These are phyloP conservation scores for Pseudogymnoascus sp. DNA, from an alignment of 2,329 filamentous ascomycete species.

Conservation along the genomic window DNA sequence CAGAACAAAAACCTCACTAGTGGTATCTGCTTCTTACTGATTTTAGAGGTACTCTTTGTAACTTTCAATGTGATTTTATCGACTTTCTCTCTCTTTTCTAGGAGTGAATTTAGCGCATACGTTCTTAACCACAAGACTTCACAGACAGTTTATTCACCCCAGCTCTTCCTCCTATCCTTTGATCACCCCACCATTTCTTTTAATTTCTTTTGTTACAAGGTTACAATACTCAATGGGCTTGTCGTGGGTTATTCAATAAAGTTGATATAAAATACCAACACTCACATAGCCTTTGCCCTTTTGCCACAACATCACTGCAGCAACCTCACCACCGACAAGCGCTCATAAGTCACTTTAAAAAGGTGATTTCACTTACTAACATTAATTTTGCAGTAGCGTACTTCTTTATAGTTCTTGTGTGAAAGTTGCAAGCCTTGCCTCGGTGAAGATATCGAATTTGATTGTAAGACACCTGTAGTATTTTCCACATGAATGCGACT, in stretches of 20 bases:
- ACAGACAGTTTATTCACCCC: neutral
- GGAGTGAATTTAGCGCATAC: neutral
- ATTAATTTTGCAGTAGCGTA: neutral
- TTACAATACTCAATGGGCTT: neutral
- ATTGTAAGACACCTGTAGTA: neutral
- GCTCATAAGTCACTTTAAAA: neutral
- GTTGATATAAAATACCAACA: neutral
- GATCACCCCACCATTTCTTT: neutral
- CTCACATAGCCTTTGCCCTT: neutral
- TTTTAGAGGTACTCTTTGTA: neutral
- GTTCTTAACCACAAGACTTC: neutral
- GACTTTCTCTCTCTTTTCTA: neutral
- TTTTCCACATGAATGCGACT: neutral
- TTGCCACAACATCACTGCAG: neutral
- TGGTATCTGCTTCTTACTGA: neutral
- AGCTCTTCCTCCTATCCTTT: neutral
- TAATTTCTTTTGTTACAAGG: neutral
- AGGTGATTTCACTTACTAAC: neutral
- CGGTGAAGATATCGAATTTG: neutral
- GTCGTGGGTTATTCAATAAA: neutral
- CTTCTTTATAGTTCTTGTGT: neutral
- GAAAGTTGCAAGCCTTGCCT: neutral
- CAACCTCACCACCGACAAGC: neutral
- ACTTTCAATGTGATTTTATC: neutral
- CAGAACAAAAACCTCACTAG: neutral